These are phyloP conservation scores for Colletotrichum orchidophilum DNA, from an alignment of 2,329 filamentous ascomycete genomes.

Conservation along the genomic window DNA sequence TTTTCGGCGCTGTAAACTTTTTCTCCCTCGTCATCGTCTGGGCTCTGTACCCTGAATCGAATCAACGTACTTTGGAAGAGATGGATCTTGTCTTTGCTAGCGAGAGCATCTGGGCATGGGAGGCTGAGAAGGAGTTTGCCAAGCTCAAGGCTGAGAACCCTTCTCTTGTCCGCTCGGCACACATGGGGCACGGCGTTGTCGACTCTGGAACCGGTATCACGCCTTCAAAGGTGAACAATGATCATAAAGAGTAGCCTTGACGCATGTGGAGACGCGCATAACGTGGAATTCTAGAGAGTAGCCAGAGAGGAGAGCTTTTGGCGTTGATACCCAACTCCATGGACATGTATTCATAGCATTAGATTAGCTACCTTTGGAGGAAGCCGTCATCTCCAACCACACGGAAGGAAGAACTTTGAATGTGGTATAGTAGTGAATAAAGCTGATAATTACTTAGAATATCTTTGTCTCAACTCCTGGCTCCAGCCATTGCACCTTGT, in stretches of 20 bases:
- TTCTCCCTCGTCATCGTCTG: conserved; percentile 75
- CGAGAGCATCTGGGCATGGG: conserved; percentile 75
- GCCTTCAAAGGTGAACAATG: background rate
- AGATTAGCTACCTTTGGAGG: too few relatives aligned
- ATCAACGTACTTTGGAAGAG: conserved; percentile 78
- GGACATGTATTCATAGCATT: too few relatives aligned
- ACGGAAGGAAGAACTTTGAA: background rate
- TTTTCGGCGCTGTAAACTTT: conserved; percentile 75
- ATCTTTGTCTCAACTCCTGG: conserved; percentile 33
- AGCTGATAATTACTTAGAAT: background rate
- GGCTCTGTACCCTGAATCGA: conserved; percentile 79
- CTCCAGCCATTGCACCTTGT: conserved; percentile 47
- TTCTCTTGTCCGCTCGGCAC: conserved; percentile 47
- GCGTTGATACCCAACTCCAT: too few relatives aligned
- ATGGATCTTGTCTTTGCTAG: conserved; percentile 79
- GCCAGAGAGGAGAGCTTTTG: too few relatives aligned
- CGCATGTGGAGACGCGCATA: too few relatives aligned
- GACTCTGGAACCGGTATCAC: conserved; percentile 37
- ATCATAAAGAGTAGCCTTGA: background rate
- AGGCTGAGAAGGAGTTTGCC: conserved; percentile 72
- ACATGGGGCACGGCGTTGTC: conserved; percentile 16
- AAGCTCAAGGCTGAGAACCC: conserved; percentile 65
- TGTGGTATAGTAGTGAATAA: background rate
- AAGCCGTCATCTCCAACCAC: too few relatives aligned
- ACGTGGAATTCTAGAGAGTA: too few relatives aligned